Evolutionary conservation across 1,284 basidiomycete species (phyloP), one percentile per base, ranked within the genome.

Genomic region (Ceratobasidium sp.): DNA sequence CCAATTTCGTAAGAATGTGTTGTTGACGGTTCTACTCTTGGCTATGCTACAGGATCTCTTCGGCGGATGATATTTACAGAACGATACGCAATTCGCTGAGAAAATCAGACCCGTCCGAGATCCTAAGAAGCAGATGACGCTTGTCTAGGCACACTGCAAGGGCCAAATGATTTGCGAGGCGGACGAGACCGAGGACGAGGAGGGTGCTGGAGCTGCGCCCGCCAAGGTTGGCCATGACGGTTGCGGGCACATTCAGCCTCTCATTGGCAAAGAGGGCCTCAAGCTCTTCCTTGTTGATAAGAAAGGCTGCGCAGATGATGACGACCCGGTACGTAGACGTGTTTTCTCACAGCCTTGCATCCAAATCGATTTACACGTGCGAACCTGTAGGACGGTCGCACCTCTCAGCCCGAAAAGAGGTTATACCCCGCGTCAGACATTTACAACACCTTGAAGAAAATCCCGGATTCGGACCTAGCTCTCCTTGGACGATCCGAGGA

Each of bases 231-330:
- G 95, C 0, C 98, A 99, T 81, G 97, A 97, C 53, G 98, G 98
- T 49, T 99, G 98, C 86, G 98, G 98, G 68, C 95, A 97, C 82
- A 85, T 90, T 13, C 98, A 99, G 86, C 98, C 98, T 2, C 88
- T 91, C 77, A 92, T 99, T 83, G 89, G 98, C 81, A 98, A 97
- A 86, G 97, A 99, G 85, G 98, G 96, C 7, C 86, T 99, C 80
- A 99, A 99, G 87, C 88, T 99, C 49, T 97, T 97, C 83, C 91
- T 96, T n/a, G 95, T 97, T 81, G 98, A 97, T 89, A 98, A 97
- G 86, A 94, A 95, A 83, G 88, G 92, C 26, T 97, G 96, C 85
- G 94, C 96, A 80, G 97, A 98, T 81, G 97, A 97, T 79, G 73
- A 76, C 18, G 97, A 97, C 81, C 83, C 82, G 88, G 94, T 95